Conservation (phyloP, 208 protist species). For the Leishmania braziliensis region DNA sequence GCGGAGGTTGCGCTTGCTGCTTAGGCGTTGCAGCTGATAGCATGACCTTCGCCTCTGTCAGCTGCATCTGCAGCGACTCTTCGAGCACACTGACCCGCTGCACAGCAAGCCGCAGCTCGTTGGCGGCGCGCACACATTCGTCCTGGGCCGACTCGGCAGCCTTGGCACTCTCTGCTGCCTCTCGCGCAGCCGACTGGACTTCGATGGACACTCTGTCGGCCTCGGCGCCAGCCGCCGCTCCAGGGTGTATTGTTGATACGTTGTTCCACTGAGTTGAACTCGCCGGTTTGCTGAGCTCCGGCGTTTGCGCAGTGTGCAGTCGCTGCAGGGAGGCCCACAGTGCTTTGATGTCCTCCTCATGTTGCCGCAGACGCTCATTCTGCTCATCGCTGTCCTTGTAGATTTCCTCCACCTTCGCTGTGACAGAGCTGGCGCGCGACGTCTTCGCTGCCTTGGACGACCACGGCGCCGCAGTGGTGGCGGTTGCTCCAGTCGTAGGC, state of each 20-base stretch:
- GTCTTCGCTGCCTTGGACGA: neutral
- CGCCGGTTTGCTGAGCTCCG: neutral
- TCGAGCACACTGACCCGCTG: constrained; percentile 7
- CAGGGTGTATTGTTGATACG: too few species aligned
- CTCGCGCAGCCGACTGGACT: constrained; percentile 12
- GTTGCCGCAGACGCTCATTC: constrained; percentile 4
- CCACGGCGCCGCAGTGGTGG: neutral
- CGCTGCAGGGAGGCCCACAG: constrained; percentile 19
- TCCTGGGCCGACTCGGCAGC: constrained; percentile 34
- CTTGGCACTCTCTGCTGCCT: constrained; percentile 20
- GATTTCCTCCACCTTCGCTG: constrained; percentile 18
- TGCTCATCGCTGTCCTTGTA: neutral
- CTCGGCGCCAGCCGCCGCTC: neutral
- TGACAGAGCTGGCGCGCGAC: neutral
- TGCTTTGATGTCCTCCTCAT: constrained; percentile 12
- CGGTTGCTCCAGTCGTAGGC: neutral
- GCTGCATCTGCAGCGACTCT: constrained; percentile 12
- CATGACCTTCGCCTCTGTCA: neutral
- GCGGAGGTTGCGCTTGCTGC: neutral
- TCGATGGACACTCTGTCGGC: neutral
- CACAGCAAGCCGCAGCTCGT: constrained; percentile 23
- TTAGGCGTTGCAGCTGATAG: neutral
- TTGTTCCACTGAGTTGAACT: neutral
- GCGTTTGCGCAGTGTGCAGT: constrained; percentile 13
- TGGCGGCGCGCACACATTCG: constrained; percentile 24